Evolutionary conservation across 106 monocot genomes (phyloP).

Genomic region (Iris macrosiphon): DNA sequence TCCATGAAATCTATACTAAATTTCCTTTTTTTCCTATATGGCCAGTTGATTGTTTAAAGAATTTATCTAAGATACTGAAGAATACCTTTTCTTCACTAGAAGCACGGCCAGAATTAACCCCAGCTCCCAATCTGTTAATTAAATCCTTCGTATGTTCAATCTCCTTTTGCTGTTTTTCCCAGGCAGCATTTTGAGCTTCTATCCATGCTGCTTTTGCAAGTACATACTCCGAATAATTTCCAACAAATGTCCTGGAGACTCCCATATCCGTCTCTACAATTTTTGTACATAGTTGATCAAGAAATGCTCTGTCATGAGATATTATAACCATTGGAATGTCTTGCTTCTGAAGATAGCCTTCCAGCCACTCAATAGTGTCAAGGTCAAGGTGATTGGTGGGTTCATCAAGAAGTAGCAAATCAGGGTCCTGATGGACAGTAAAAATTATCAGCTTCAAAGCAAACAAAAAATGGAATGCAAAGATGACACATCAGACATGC

Average conservation of each 20-base stretch:
- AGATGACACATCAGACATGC: no score
- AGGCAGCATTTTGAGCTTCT: conserved; percentile 82
- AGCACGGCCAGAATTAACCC: conserved; percentile 94
- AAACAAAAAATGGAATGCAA: no score
- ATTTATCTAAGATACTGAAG: not conserved
- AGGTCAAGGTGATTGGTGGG: conserved; percentile 98
- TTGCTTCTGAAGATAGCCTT: conserved; percentile 80
- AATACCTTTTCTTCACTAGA: conserved; percentile 95
- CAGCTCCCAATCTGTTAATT: conserved; percentile 88
- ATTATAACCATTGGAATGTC: conserved; percentile 97
- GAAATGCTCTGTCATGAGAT: conserved; percentile 96
- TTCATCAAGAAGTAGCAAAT: conserved; percentile 95
- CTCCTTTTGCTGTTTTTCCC: conserved; percentile 99
- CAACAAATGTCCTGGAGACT: conserved; percentile 79
- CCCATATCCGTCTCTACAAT: conserved; percentile 99
- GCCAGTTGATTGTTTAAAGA: no score
- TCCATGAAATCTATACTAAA: no score
- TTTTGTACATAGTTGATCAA: conserved; percentile 90
- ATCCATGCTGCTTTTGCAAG: conserved; percentile 69
- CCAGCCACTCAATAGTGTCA: conserved; percentile 98
- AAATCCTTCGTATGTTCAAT: conserved; percentile 89
- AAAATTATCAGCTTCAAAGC: no score
- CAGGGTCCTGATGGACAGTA: conserved; percentile 99
- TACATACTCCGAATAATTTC: conserved; percentile 89
- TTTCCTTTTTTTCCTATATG: no score